A percentile compares a stretch with the other conserved stretches of the same genome.
phyloP scores from a whole-genome alignment of 2,329 filamentous ascomycete genomes.

The Curvularia spicifera region DNA sequence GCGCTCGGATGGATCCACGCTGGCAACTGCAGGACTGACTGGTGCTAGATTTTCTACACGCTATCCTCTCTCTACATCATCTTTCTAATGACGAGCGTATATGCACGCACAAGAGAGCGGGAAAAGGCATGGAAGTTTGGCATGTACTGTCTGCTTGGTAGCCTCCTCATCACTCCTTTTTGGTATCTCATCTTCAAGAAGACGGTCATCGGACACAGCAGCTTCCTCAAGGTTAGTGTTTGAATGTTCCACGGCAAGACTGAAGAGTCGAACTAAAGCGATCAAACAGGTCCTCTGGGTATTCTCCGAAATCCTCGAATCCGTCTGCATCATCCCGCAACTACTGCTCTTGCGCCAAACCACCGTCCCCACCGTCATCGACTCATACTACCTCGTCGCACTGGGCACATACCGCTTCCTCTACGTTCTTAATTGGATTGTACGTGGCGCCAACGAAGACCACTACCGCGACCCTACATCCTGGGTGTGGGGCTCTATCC shows the following conservation, averaged over 20 bases:
- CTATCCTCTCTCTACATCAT: conserved; percentile 84
- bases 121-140: conserved; percentile 95
- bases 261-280: background rate
- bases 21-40: conserved; percentile 19
- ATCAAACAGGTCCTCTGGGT: conserved; percentile 73
- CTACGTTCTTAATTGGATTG: conserved; percentile 92
- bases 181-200: conserved; percentile 71
- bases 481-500: conserved; percentile 84
- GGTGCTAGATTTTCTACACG: conserved; percentile 76
- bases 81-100: conserved; percentile 84
- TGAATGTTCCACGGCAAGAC: too few relatives aligned
- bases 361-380: conserved; percentile 93
- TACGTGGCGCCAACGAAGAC: conserved; percentile 65
- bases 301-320: conserved; percentile 92
- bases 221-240: conserved; percentile 51
- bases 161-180: conserved; percentile 72
- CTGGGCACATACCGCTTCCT: conserved; percentile 87
- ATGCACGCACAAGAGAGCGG: conserved; percentile 83
- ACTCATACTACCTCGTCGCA: conserved; percentile 91
- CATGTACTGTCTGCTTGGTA: conserved; percentile 69
- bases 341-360: conserved; percentile 91
- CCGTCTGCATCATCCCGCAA: conserved; percentile 87
- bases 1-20: background rate
- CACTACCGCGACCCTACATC: conserved; percentile 71
- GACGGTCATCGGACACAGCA: conserved; percentile 50